These are phyloP conservation scores for Pyrenophora teres DNA, from an alignment of 2,329 filamentous ascomycete species.

Conservation along the genomic window DNA sequence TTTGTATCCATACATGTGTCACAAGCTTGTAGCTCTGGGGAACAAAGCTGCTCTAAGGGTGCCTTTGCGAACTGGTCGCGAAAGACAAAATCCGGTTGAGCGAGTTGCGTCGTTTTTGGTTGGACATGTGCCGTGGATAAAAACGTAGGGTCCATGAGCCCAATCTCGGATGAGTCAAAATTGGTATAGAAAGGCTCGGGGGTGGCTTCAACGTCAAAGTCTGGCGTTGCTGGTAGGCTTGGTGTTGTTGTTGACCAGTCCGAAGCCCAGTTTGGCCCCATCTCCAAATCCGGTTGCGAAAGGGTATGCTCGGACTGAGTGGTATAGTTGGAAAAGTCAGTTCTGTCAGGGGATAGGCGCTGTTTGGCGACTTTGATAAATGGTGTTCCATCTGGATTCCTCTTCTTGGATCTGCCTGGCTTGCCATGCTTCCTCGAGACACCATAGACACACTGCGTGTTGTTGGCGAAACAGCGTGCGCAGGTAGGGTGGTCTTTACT, in stretches of 20 bases:
- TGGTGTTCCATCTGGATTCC: conserved; percentile 39
- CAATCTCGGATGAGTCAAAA: conserved; percentile 26
- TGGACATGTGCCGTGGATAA: conserved; percentile 17
- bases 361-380: conserved; percentile 38
- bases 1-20: conserved; percentile 34
- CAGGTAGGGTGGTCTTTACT: conserved; percentile 44
- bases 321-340: conserved; percentile 37
- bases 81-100: conserved; percentile 32
- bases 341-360: conserved; percentile 36
- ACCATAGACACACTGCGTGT: conserved; percentile 40
- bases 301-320: conserved; percentile 29
- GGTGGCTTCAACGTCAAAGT: conserved; percentile 37
- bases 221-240: conserved; percentile 31
- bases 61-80: conserved; percentile 36
- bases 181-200: conserved; percentile 35
- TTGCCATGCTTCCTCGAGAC: conserved; percentile 45
- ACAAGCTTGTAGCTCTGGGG: conserved; percentile 33
- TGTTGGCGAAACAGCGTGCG: conserved; percentile 37
- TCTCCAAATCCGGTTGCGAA: conserved; percentile 23
- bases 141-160: conserved; percentile 31
- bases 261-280: conserved; percentile 25
- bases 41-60: conserved; percentile 30
- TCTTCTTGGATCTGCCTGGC: conserved; percentile 39
- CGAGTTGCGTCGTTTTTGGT: conserved; percentile 21
- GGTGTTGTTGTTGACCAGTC: conserved; percentile 35